Base-by-base conservation (phyloP, 2,329 filamentous ascomycete species). In the Stylonectria norvegica region DNA sequence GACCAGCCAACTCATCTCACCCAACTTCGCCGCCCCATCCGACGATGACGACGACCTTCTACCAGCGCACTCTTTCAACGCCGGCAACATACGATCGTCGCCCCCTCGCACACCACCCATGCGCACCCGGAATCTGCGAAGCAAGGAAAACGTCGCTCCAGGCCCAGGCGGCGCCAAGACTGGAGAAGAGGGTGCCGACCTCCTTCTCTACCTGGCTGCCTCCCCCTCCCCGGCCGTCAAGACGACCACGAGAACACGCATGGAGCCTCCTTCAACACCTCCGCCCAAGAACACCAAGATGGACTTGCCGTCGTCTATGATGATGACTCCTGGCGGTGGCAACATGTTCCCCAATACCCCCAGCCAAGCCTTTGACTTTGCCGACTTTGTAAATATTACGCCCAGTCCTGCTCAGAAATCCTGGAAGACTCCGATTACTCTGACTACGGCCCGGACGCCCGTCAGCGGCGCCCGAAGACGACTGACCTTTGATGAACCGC, bases 331-430 rank as follows among this genome's bases (percentile, higher is more conserved):
- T 2, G 81, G 83, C 38, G 84, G 83, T 28, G 78, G 79, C 46
- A 85, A 81, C 56, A 65, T 84, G 33, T 79, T 82, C 56, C 80
- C 85, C 36, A 82, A 79, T 48, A 97, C 91, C 1, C 91, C 91
- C 0, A 84, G 84, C 12, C 86, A 90, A 59, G 69, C 65, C 34
- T 94, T 97, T 65, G 94, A 97, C 69, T 95, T 97, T 68, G 81
- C 89, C 37, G 93, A 98, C 61, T 98, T 95, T 66, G 85, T 97
- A 61, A 96, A 97, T 67, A 91, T 97, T 62, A 95, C 93, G 5
- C 93, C 93, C 0, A 95, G 89, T 59, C 93, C 93, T 15, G 93
- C 89, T 18, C 93, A 96, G 68, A 88, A 82, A 53, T 78, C 83
- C 8, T 96, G 89, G 86, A 88, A 85, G 62, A 95, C 89, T 0